Conservation (phyloP, 108 stramenopile genomes). For the Ochromonas danica region DNA sequence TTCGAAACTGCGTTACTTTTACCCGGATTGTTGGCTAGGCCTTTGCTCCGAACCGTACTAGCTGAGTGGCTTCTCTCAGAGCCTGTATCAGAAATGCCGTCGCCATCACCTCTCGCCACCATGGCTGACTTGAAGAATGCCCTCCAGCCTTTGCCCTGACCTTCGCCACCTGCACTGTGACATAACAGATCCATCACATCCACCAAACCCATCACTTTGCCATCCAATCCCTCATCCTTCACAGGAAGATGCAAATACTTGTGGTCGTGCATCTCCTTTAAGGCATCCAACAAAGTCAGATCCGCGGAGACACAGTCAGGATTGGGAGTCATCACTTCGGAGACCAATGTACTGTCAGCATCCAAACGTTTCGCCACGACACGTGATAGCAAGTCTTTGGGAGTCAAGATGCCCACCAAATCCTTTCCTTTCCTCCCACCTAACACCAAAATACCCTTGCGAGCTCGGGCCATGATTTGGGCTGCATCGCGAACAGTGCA, state of each 20-base stretch:
- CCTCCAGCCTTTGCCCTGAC: constrained; percentile 31
- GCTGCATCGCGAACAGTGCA: constrained; percentile 70
- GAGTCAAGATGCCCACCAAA: constrained; percentile 83
- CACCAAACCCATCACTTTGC: constrained; percentile 80
- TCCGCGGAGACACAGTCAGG: constrained; percentile 82
- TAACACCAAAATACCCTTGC: constrained; percentile 81
- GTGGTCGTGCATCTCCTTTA: constrained; percentile 86
- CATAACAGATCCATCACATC: constrained; percentile 90
- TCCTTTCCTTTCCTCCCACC: constrained; percentile 58
- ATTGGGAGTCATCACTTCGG: constrained; percentile 80
- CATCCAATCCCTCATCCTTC: constrained; percentile 63
- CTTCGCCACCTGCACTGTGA: constrained; percentile 36
- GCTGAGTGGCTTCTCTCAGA: constrained; percentile 13
- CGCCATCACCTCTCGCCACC: constrained; percentile 27
- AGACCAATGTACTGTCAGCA: constrained; percentile 68
- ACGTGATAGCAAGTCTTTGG: constrained; percentile 86
- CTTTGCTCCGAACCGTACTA: constrained; percentile 14
- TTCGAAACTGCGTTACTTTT: constrained; percentile 16
- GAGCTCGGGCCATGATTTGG: constrained; percentile 69
- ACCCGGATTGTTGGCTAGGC: constrained; percentile 13
- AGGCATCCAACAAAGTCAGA: constrained; percentile 76
- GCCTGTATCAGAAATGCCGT: constrained; percentile 13
- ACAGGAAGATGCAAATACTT: constrained; percentile 88
- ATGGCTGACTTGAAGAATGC: constrained; percentile 25
- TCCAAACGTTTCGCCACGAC: constrained; percentile 76